Conservation (phyloP, 2,329 filamentous ascomycete species). For the Calonectria multiphialidica region DNA sequence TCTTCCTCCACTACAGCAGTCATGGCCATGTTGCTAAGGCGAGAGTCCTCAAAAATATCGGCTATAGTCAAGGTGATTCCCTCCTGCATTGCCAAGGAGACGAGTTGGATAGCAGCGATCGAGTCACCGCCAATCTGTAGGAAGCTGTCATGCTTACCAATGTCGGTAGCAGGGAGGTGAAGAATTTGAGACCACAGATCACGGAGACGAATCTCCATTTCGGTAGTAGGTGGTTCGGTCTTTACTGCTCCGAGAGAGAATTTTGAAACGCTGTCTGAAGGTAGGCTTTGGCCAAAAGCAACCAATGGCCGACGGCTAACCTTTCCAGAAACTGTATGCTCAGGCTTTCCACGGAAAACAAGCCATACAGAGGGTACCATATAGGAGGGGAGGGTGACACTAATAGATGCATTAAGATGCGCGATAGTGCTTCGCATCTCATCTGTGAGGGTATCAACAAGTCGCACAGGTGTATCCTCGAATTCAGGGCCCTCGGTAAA, state of each 20-base stretch:
- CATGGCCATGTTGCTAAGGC: background rate
- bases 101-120: conserved; percentile 36
- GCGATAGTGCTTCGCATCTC: conserved; percentile 9
- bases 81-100: conserved; percentile 15
- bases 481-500: conserved; percentile 6
- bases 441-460: background rate
- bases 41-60: conserved; percentile 15
- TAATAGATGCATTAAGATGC: conserved; percentile 11
- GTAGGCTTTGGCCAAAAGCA: background rate
- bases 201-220: background rate
- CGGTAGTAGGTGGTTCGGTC: background rate
- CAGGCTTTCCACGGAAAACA: conserved; percentile 28
- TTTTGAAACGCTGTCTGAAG: background rate
- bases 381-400: conserved; percentile 29
- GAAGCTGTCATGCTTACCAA: conserved; percentile 45
- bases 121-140: conserved; percentile 43
- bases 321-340: conserved; percentile 33
- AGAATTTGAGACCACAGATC: conserved; percentile 26
- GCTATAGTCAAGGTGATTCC: conserved; percentile 20
- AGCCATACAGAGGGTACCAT: conserved; percentile 28
- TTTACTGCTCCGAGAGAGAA: conserved; percentile 6
- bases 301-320: conserved; percentile 27
- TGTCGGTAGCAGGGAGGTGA: conserved; percentile 23
- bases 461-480: background rate
- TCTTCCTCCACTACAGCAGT: background rate